A percentile compares a stretch with the other conserved stretches of the same genome.
These are phyloP conservation scores for Zanthoxylum bungeanum DNA, from an alignment of 345 rosid genomes.

Conservation along the genomic window DNA sequence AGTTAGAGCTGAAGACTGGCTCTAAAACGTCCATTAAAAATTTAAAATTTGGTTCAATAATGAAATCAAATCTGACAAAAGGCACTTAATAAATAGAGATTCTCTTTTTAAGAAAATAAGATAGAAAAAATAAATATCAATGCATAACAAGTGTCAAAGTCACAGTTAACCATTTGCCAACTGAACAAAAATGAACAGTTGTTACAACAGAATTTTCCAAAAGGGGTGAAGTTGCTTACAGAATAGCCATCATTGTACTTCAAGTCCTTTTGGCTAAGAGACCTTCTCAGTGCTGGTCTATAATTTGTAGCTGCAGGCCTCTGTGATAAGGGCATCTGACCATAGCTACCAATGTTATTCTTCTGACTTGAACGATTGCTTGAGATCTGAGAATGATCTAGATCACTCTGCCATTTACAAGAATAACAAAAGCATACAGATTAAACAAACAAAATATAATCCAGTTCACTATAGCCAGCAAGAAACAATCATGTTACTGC, in stretches of 20 bases:
- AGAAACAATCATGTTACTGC: not conserved
- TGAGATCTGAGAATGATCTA: conserved; percentile 46
- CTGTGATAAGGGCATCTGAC: conserved; percentile 31
- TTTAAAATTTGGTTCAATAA: conserved; percentile 4
- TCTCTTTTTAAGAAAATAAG: not conserved
- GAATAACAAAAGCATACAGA: not conserved
- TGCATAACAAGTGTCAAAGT: not conserved
- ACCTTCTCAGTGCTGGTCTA: conserved; percentile 57
- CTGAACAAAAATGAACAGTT: not conserved
- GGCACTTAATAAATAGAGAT: not conserved
- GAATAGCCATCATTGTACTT: conserved; percentile 80
- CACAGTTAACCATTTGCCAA: not conserved
- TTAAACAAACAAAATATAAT: conserved; percentile 1
- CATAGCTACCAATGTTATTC: conserved; percentile 34
- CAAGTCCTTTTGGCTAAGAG: conserved; percentile 68
- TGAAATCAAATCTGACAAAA: not conserved
- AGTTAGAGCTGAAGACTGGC: conserved; percentile 82
- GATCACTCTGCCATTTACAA: conserved; percentile 63
- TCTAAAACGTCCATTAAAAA: conserved; percentile 44
- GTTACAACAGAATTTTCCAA: not conserved
- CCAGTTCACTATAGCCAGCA: not conserved
- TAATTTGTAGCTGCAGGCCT: conserved; percentile 41
- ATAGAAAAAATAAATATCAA: not conserved
- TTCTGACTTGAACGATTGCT: conserved; percentile 32
- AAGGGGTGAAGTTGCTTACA: conserved; percentile 45